Base-by-base conservation (phyloP, 1,284 basidiomycete species). In the Trametes pubescens region DNA sequence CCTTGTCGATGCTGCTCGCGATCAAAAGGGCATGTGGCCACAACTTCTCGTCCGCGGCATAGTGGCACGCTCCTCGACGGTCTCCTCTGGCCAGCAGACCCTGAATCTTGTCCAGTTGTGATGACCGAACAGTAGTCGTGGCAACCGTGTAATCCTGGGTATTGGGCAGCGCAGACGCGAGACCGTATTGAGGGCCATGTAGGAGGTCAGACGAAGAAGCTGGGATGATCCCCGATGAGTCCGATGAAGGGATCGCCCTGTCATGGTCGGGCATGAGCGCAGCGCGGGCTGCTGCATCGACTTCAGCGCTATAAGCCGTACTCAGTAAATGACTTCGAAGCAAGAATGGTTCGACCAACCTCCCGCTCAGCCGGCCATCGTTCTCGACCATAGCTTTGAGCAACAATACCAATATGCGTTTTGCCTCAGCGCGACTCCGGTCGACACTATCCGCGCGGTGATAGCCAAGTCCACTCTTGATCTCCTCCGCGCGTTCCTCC, bases 21-120 rank as follows among this genome's bases (percentile, higher is more conserved):
- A 99, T 96, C 52, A 99, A 81, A 85, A 99, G 89, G 0, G 98
- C 98, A 76, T 99, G 98, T 1, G 95, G 90, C 96, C 96, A 99
- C 34, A 99, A 79, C 70, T 87, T 91, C 74, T 96, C 87, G 64
- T 95, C 90, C 32, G 95, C 82, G 4, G 98, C 97, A 73, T 90
- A 95, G 62, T 91, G 89, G 71, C 95, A 95, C 0, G 98, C 98
- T 67, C 92, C 88, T 29, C 88, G 86, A 61, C 94, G 91, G 69
- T 98, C 90, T 16, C 98, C 98, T 51, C 87, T 84, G 9, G 95
- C 78, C 13, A 98, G 82, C 61, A 94, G 85, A 34, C 86, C 84
- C 66, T 95, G 90, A 60, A 98, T 90, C 72, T 89, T 89, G 70
- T 90, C 86, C n/a, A 98, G 79, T 16, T 88, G 77, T 0, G 87